Evolutionary conservation across 257 asterid species (phyloP).

Genomic region (Solanum clarkiae): DNA sequence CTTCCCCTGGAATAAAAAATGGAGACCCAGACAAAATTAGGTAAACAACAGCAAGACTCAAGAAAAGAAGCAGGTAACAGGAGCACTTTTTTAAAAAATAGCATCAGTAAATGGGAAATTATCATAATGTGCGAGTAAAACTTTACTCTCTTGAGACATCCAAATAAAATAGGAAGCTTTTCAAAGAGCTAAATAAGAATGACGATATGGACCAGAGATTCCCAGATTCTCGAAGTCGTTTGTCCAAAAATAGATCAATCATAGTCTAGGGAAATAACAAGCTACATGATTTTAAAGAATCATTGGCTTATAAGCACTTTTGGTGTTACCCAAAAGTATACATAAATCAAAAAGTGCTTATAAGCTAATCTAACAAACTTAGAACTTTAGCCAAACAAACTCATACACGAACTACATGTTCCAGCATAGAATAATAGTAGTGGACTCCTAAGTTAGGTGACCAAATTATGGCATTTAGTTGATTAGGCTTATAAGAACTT

Average conservation of each 20-base stretch:
- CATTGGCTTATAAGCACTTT: background rate
- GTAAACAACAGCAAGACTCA: background rate
- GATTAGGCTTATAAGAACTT: background rate
- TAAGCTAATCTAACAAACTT: background rate
- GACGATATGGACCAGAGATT: background rate
- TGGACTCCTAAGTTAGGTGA: background rate
- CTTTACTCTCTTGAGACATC: background rate
- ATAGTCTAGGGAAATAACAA: background rate
- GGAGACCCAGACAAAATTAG: background rate
- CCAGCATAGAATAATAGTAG: background rate
- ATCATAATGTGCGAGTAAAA: background rate
- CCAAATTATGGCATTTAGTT: background rate
- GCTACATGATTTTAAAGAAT: background rate
- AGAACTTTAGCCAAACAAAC: background rate
- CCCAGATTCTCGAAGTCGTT: background rate
- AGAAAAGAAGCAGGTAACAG: background rate
- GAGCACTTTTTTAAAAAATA: background rate
- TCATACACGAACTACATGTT: background rate
- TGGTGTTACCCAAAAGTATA: background rate
- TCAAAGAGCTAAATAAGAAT: background rate
- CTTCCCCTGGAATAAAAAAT: slow-evolving; percentile 24
- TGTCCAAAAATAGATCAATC: background rate
- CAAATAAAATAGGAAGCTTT: background rate
- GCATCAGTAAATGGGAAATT: background rate
- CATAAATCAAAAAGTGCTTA: background rate